These are phyloP conservation scores for Conticribra weissflogii DNA, from an alignment of 108 stramenopile species.

Conservation along the genomic window DNA sequence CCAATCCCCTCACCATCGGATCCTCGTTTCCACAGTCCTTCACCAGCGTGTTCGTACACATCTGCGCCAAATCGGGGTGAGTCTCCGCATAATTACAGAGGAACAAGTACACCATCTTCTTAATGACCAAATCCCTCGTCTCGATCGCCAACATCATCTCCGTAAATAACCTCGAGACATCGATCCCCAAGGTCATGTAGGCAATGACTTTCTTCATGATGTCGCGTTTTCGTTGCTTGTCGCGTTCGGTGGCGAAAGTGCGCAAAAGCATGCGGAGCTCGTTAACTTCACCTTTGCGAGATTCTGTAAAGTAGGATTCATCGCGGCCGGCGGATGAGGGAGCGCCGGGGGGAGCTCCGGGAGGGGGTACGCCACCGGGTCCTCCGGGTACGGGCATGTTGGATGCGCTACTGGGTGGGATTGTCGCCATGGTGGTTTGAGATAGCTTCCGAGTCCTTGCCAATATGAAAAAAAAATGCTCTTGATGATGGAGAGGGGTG, in stretches of 20 bases:
- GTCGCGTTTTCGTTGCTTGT: conserved; percentile 94
- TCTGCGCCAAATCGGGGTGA: conserved; percentile 98
- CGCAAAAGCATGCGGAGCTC: conserved; percentile 92
- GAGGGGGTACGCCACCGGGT: conserved; percentile 14
- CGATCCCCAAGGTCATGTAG: conserved; percentile 99
- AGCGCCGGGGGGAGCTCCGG: conserved; percentile 16
- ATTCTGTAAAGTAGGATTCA: conserved; percentile 96
- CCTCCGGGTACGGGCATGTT: conserved; percentile 34
- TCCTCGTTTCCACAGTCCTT: conserved; percentile 98
- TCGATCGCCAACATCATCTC: conserved; percentile 98
- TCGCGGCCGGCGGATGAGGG: conserved; percentile 19
- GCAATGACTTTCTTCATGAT: conserved; percentile 99
- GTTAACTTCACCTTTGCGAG: conserved; percentile 95
- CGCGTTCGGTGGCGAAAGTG: conserved; percentile 89
- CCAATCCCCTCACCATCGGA: conserved; percentile 99
- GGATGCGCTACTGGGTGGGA: conserved; percentile 27
- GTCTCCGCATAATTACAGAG: conserved; percentile 95
- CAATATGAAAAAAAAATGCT: too few relatives aligned
- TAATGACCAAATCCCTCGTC: conserved; percentile 97
- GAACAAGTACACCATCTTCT: conserved; percentile 99
- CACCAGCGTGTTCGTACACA: conserved; percentile 99
- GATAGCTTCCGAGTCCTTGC: too few relatives aligned
- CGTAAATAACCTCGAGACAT: conserved; percentile 97
- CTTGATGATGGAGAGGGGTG: too few relatives aligned
- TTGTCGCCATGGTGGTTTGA: not conserved